Base-by-base conservation (phyloP, 805 yeast species). In the Saccharomycopsis capsularis region DNA sequence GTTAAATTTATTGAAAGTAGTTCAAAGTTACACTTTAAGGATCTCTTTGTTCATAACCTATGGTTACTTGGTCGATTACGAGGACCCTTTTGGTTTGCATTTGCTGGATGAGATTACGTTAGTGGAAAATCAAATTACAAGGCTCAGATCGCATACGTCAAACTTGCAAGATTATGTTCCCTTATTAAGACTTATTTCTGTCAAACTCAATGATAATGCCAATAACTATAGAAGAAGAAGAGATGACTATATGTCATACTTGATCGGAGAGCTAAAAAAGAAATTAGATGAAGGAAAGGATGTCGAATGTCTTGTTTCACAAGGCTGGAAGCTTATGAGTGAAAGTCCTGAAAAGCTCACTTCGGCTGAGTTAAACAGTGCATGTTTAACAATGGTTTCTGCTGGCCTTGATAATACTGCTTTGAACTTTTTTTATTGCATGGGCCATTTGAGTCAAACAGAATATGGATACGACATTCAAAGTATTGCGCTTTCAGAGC, bases 351-450 rank as follows among this genome's bases (percentile, higher is more conserved):
- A 44, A 27, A 55, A 56, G 23, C 51, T 71, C 11, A 62, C 64
- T 6, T 57, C 54, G 2, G 62, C 62, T 6, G 86, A 82, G 57
- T 59, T 79, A 43, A 68, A 68, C 40, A 76, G 85, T 40, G 70
- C 81, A 4, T 83, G 90, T 58, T 65, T 84, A 37, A 81, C 90
- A 0, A 78, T 83, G 82, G 81, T 84, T 0, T 81, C 88, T 56
- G 93, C 90, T 6, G 93, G 93, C 0, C 64, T 84, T 22, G 91
- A 84, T 59, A 84, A 85, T 54, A 75, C 82, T 0, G 81, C 88
- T 0, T 67, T 82, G 29, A 82, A 78, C 42, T 67, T 83, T 44
- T 74, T 75, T 53, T 79, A 82, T 53, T 68, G 81, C 6, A 59
- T 82, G 55, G 84, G 84, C 0, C 83, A 79, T 36, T 63, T 84